Conservation (phyloP, 164 flowering plant species). For the Taxillus chinensis region DNA sequence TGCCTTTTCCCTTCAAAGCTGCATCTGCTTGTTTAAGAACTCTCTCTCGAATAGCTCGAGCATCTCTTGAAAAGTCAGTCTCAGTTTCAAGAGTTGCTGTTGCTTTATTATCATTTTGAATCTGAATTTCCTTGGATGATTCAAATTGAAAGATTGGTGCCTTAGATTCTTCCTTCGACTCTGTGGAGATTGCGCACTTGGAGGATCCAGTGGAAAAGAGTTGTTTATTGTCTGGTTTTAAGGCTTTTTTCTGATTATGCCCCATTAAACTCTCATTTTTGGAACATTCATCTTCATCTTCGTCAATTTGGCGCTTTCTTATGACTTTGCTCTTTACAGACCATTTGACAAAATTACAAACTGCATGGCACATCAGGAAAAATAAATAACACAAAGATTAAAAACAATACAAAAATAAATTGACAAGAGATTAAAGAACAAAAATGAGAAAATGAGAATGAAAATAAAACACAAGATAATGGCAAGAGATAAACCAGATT, state of each 20-base stretch:
- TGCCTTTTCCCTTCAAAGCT: conserved; percentile 48
- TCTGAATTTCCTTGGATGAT: conserved; percentile 81
- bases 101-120: conserved; percentile 73
- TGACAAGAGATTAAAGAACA: no score
- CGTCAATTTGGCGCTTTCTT: conserved; percentile 42
- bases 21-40: conserved; percentile 69
- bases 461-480: no score
- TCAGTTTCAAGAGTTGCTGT: conserved; percentile 88
- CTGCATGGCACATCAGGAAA: conserved; percentile 17
- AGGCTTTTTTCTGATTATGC: conserved; percentile 29
- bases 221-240: conserved; percentile 42
- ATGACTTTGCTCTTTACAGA: conserved; percentile 63
- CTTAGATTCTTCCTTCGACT: conserved; percentile 21
- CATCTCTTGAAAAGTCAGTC: conserved; percentile 69
- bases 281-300: conserved; percentile 38
- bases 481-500: no score
- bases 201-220: conserved; percentile 48
- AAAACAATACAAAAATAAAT: neutral
- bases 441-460: no score
- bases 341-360: conserved; percentile 67
- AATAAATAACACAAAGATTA: neutral
- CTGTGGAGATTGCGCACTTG: conserved; percentile 14
- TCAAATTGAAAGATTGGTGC: conserved; percentile 53
- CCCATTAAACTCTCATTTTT: conserved; percentile 18
- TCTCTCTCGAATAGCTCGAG: conserved; percentile 78